Conservation (phyloP, 2,329 filamentous ascomycete genomes). For the Aspergillus fumigatiaffinis region DNA sequence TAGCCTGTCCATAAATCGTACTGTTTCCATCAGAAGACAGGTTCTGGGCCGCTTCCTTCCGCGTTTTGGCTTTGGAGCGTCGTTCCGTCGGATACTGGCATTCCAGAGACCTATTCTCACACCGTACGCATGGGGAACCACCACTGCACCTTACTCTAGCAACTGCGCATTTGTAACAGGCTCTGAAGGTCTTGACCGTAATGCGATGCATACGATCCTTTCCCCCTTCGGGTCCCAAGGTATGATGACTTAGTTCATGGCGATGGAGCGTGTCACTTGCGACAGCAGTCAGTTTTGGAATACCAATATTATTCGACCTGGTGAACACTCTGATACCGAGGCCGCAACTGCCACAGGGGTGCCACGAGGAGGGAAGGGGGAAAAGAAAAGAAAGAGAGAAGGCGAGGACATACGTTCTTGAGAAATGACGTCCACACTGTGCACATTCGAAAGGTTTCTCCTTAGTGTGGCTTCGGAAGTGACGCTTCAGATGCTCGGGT, state of each 20-base stretch:
- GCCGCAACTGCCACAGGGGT: background rate
- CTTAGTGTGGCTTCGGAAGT: constrained; percentile 39
- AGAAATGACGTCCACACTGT: constrained; percentile 41
- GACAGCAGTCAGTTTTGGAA: background rate
- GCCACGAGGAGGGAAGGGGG: background rate
- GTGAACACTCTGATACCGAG: background rate
- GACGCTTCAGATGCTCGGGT: constrained; percentile 41
- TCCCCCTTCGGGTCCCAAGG: constrained; percentile 29
- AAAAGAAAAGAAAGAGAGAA: background rate
- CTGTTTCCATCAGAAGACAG: constrained; percentile 7
- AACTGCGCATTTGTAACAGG: constrained; percentile 38
- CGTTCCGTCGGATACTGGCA: constrained; percentile 40
- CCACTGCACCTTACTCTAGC: constrained; percentile 40
- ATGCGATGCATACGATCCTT: constrained; percentile 37
- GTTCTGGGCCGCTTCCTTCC: constrained; percentile 12
- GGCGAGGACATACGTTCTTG: constrained; percentile 32
- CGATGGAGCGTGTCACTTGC: constrained; percentile 39
- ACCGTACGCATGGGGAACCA: constrained; percentile 34
- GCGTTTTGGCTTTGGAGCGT: constrained; percentile 30
- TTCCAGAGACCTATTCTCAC: constrained; percentile 33
- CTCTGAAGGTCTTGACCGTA: constrained; percentile 41
- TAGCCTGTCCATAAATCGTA: constrained; percentile 7
- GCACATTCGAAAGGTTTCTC: constrained; percentile 38
- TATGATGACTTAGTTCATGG: constrained; percentile 38
- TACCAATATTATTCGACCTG: background rate